Conservation (phyloP, 2,329 filamentous ascomycete species). For the Cladosporium austrohemisphaericum region DNA sequence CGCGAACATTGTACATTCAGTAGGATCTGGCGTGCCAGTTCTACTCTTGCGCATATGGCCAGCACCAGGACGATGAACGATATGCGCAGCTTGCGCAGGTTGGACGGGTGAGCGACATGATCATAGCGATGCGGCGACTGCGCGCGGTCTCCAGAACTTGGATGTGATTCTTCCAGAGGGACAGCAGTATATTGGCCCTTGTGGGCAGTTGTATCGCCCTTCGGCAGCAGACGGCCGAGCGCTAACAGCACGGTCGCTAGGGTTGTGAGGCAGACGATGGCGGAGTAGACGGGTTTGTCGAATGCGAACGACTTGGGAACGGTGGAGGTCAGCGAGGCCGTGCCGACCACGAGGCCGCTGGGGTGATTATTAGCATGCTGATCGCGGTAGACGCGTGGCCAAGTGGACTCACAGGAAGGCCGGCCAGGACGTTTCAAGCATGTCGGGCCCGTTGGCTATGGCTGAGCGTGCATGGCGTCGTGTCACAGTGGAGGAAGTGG, state of each 20-base stretch:
- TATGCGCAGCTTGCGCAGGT: constrained; percentile 27
- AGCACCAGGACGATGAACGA: constrained; percentile 28
- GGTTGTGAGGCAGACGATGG: constrained; percentile 40
- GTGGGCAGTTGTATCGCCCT: constrained; percentile 20
- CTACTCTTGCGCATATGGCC: constrained; percentile 33
- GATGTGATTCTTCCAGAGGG: constrained; percentile 29
- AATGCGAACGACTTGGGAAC: constrained; percentile 30
- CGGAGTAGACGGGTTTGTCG: constrained; percentile 46
- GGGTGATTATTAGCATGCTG: neutral
- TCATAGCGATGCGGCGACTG: constrained; percentile 20
- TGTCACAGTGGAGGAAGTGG: neutral
- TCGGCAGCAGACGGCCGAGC: constrained; percentile 33
- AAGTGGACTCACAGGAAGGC: constrained; percentile 12
- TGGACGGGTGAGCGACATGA: constrained; percentile 24
- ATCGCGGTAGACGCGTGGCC: neutral
- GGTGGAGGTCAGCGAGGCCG: constrained; percentile 23
- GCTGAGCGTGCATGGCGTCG: neutral
- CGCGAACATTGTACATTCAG: constrained; percentile 42
- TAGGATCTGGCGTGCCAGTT: constrained; percentile 40
- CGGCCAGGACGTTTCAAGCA: constrained; percentile 7
- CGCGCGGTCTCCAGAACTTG: too few species aligned
- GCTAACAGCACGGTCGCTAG: constrained; percentile 38
- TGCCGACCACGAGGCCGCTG: constrained; percentile 30
- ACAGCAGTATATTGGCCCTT: constrained; percentile 26
- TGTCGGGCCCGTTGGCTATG: neutral